Conservation (phyloP, 192 early-diverging fungal species). For the Spizellomyces punctatus region DNA sequence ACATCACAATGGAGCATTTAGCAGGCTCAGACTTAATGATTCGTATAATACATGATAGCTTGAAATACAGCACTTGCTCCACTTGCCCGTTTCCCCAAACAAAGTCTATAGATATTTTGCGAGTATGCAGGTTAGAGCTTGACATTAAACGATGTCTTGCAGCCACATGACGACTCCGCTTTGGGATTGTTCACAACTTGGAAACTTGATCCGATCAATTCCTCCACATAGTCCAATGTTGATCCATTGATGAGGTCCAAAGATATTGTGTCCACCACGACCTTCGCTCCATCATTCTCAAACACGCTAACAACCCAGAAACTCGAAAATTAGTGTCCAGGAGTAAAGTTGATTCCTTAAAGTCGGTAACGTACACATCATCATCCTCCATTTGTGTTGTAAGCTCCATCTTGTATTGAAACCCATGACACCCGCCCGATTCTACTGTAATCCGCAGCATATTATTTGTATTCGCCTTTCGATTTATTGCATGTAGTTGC, state of each 20-base stretch:
- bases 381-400: constrained; percentile 39
- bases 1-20: too few species aligned
- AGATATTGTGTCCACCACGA: constrained; percentile 46
- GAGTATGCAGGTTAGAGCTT: constrained; percentile 30
- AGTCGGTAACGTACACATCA: constrained; percentile 39
- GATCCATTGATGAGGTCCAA: constrained; percentile 50
- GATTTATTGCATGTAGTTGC: constrained; percentile 42
- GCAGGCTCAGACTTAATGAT: too few species aligned
- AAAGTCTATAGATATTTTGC: too few species aligned
- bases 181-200: constrained; percentile 57
- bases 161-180: constrained; percentile 55
- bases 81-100: too few species aligned
- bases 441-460: constrained; percentile 50
- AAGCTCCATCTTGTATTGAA: constrained; percentile 57
- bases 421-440: constrained; percentile 59
- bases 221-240: constrained; percentile 53
- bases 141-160: constrained; percentile 54
- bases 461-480: constrained; percentile 10
- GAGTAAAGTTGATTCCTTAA: background rate
- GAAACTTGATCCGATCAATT: constrained; percentile 57
- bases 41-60: too few species aligned
- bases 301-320: constrained; percentile 37
- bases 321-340: background rate
- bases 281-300: constrained; percentile 44
- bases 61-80: too few species aligned